phyloP scores from a whole-genome alignment of 1,284 basidiomycete species.

The Cryptococcus sp. region DNA sequence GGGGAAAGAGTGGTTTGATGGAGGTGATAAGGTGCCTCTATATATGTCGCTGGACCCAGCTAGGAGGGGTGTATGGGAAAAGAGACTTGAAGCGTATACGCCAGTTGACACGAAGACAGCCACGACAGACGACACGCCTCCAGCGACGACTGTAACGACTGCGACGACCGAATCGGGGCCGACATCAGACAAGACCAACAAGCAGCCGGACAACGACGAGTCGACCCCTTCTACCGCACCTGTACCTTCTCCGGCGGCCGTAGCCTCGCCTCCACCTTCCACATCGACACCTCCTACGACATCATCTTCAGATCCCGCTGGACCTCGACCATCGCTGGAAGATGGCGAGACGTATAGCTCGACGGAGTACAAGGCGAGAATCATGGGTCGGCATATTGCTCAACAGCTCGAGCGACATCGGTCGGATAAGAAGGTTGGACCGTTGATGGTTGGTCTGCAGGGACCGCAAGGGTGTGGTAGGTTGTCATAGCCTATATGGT shows the following conservation, averaged over 20 bases:
- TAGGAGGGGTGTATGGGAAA: constrained; percentile 27
- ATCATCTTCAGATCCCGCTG: background rate
- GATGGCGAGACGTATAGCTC: constrained; percentile 26
- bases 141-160: too few relatives aligned
- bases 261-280: background rate
- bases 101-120: too few relatives aligned
- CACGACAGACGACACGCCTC: too few relatives aligned
- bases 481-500: background rate
- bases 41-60: constrained; percentile 33
- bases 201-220: background rate
- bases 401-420: constrained; percentile 18
- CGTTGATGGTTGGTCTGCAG: constrained; percentile 32
- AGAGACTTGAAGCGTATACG: constrained; percentile 3
- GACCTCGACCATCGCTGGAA: constrained; percentile 10
- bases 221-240: background rate
- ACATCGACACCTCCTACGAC: background rate
- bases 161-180: background rate
- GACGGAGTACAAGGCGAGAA: constrained; percentile 35
- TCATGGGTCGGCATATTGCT: constrained; percentile 29
- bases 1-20: constrained; percentile 39
- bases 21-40: constrained; percentile 30
- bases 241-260: background rate
- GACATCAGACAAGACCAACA: background rate
- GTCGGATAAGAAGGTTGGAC: constrained; percentile 11
- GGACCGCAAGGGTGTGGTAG: constrained; percentile 32